Conservation (phyloP, 495 filamentous ascomycete species). For the Astrothelium subdiscretum region DNA sequence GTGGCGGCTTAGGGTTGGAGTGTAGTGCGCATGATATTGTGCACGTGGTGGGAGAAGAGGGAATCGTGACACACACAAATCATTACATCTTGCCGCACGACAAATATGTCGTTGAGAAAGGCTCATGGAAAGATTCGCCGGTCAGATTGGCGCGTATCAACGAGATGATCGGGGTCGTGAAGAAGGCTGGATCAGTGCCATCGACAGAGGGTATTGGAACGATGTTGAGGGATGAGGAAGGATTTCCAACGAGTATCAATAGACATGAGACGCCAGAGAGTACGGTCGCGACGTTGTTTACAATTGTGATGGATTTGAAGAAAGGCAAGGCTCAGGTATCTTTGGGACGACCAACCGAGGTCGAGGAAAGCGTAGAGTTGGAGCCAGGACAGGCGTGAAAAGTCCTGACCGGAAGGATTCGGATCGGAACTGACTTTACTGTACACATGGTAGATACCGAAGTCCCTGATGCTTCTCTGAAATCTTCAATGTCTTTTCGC, state of each 20-base stretch:
- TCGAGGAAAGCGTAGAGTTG: constrained; percentile 18
- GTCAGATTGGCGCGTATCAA: constrained; percentile 36
- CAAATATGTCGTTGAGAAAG: constrained; percentile 33
- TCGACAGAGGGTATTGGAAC: constrained; percentile 12
- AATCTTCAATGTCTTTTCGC: background rate
- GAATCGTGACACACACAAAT: constrained; percentile 50
- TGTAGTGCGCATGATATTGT: constrained; percentile 44
- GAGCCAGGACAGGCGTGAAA: background rate
- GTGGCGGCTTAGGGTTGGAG: constrained; percentile 44
- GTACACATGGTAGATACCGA: background rate
- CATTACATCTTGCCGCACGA: constrained; percentile 42
- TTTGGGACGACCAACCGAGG: constrained; percentile 33
- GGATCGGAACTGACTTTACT: background rate
- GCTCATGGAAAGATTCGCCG: constrained; percentile 43
- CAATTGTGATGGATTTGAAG: constrained; percentile 38
- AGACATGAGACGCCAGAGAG: constrained; percentile 8
- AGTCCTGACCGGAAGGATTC: background rate
- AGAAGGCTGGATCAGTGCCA: constrained; percentile 19
- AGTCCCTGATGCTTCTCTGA: background rate
- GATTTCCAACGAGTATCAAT: constrained; percentile 23
- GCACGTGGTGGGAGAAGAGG: constrained; percentile 37
- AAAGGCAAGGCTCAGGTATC: constrained; percentile 27
- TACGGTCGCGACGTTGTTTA: constrained; percentile 33
- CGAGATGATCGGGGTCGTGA: constrained; percentile 25
- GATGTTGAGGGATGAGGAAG: constrained; percentile 26